Base-by-base conservation (phyloP, 768 basidiomycete species). In the Butyriboletus loyo region DNA sequence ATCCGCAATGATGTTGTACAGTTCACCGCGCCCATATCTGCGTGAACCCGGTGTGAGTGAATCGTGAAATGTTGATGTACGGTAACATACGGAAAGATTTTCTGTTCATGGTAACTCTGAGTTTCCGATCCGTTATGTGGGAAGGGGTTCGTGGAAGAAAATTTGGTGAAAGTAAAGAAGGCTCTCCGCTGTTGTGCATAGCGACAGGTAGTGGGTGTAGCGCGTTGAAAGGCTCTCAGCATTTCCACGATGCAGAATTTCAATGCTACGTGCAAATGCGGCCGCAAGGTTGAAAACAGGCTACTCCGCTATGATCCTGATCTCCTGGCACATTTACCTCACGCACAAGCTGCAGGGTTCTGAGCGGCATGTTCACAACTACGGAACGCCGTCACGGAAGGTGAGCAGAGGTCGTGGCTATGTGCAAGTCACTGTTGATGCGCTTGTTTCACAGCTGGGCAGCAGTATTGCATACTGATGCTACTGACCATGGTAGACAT, bases 1-100 rank as follows among this genome's bases (percentile, higher is more conserved):
- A 70, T 98, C 86, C 14, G 93, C 81, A 49, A 99, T 92, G 54
- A 98, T 71, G 8, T 82, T 73, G 72, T 95, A 98, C 4, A 98
- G 77, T 68, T 97, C 83, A 46, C 76, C 75, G 55, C 79, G 85
- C 17, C 75, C 79, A 65, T 95, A 98, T 37, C 95, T 97, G 59
- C 31, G 25, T 52, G 34, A 52, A 55, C 49, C 49, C 45, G 40
- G 55, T 50, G 44, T 40, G 24, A 45, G 54, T 42, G 54, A 55
- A 52, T 50, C 50, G 49, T 22, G 24, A 28, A 40, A 22, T n/a
- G 34, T 44, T n/a, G 11, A 55, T 44, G 17, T 31, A 42, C 36
- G 41, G 22, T n/a, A 42, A 79, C 91, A 66, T 69, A 97, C 93
- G 91, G 92, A 56, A 98, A 77, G 56, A 94, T 79, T 75, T 89